A percentile compares a stretch with the other conserved stretches of the same genome.
Evolutionary conservation across 164 flowering plant species (phyloP).

Genomic region (Chimonanthus salicifolius): DNA sequence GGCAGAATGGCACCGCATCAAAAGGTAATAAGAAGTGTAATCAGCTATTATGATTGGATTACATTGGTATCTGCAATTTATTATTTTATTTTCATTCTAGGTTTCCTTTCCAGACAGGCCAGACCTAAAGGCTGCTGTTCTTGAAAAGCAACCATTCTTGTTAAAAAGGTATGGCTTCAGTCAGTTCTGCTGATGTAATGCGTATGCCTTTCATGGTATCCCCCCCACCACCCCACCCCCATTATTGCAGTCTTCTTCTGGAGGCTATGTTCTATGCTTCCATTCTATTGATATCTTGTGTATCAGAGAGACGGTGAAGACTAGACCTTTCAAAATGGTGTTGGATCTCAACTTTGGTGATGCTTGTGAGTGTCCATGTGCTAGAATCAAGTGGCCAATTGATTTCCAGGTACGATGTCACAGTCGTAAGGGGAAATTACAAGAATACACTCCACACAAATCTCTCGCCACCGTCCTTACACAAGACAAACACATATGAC

Average conservation of each 20-base stretch:
- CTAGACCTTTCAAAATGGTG: constrained; percentile 49
- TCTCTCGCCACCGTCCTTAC: too few relatives aligned
- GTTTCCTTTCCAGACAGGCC: constrained; percentile 56
- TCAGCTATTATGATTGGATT: background rate
- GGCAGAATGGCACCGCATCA: too few relatives aligned
- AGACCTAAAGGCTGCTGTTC: constrained; percentile 45
- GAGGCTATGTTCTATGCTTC: background rate
- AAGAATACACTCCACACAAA: too few relatives aligned
- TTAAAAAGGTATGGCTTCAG: constrained; percentile 32
- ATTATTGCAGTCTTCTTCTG: background rate
- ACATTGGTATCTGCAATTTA: background rate
- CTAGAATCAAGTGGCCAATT: constrained; percentile 53
- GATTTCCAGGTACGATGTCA: constrained; percentile 61
- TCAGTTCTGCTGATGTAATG: too few relatives aligned
- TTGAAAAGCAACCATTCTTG: constrained; percentile 51
- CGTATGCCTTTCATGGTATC: background rate
- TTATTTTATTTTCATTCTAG: constrained; percentile 25
- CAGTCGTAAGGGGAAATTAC: too few relatives aligned
- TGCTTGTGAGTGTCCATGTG: constrained; percentile 60
- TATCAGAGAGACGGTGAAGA: constrained; percentile 56
- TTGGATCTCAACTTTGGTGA: constrained; percentile 70
- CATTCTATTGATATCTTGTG: background rate
- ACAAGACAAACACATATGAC: too few relatives aligned
- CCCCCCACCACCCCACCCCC: too few relatives aligned
- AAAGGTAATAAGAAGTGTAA: background rate